Base-by-base conservation (phyloP, 805 yeast genomes). In the Cyberlindnera bimundalis region DNA sequence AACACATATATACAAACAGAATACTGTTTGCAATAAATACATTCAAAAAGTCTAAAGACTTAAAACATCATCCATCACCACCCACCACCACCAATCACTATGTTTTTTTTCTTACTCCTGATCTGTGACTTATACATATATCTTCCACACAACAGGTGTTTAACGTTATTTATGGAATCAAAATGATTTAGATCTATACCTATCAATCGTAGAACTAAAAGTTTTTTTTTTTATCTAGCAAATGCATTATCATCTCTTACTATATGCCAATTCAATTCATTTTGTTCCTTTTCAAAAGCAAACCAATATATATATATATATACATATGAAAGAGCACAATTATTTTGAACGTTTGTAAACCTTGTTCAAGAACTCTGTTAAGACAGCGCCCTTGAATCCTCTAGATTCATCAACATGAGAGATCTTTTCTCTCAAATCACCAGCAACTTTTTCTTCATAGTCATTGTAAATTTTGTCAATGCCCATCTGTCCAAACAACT, bases 291-390 rank as follows among this genome's bases (percentile, higher is more conserved):
- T n/a, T n/a, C n/a, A n/a, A n/a, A n/a, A n/a, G n/a, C n/a, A n/a
- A n/a, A n/a, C n/a, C n/a, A n/a, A n/a, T 33, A 20, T 16, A 17
- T 14, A 34, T 25, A 23, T 29, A 31, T 19, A 5, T 16, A 13
- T 16, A 6, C 20, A 8, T 18, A 16, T 26, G 18, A 21, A 33
- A 9, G 29, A 25, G 14, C n/a, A 4, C 15, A 26, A 29, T 39
- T 78, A 91, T 71, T 91, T 93, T 48, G 81, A 76, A 65, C 99
- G 85, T 72, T 89, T 90, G 80, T 93, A 93, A 56, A 93, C 85
- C 70, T 93, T 93, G 63, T 78, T 74, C 58, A 93, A 77, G 73
- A 93, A 93, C 5, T 79, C 79, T 21, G 86, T 75, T 53, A 93
- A 73, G n/a, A 88, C 96, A 33, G 81, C 84, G 51, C 76, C 78